Evolutionary conservation across 1,139 yeast genomes (phyloP), one percentile per base, ranked within the genome.

Genomic region (Saccharomyces hybrid): DNA sequence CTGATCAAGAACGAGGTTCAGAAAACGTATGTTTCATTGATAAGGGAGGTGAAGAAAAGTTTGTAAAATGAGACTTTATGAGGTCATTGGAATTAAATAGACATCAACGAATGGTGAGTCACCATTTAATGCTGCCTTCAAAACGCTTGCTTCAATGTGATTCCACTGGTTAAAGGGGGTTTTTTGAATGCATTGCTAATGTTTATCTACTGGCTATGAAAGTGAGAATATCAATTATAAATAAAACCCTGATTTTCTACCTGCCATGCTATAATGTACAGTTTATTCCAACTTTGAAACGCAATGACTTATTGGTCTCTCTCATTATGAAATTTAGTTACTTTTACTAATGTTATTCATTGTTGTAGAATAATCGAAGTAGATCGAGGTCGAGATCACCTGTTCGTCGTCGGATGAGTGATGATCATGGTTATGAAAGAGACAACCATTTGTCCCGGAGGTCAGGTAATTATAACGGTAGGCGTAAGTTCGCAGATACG

Each of bases 381-480:
- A 20, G 31, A 48, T 25, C 27, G 6, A 51, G 58, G 14, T 56
- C 58, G 16, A 51, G 55, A 46, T 54, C 57, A 11, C 58, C 58
- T 2, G 54, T 49, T 27, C 50, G 51, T 42, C 48, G 57, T n/a
- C 42, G 48, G 41, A 14, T 49, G 32, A 26, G 49, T 25, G 47
- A 13, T 27, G 32, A 49, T 31, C 44, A 47, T 20, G 48, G 41
- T 8, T 31, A 27, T 32, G 50, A 47, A 49, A 14, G 51, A 28
- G 47, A 41, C 26, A 38, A 38, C 13, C 44, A 20, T 25, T 38
- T 25, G 25, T 38, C 44, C 25, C 44, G 44, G 7, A 26, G 25
- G 5, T 38, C 44, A 38, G 25, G 25, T 20, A 38, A 16, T 38
- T 38, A 9, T n/a, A 38, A 38, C 5, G 20, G 20, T 38, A 20